Conservation (phyloP, 176 grass and related monocot species). For the Aechmea fasciata region DNA sequence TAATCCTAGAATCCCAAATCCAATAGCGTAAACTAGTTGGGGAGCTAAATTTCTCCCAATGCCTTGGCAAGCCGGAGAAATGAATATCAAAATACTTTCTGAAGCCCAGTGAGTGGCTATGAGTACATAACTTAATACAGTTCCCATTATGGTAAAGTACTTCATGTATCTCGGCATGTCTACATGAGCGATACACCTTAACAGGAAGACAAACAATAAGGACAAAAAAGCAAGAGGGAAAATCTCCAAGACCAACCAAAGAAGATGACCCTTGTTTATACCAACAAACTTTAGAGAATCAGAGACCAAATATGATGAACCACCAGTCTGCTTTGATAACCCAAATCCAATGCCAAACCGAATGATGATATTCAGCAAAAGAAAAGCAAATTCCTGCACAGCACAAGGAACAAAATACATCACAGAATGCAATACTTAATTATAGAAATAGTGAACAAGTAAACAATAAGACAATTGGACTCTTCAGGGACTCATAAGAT, state of each 20-base stretch:
- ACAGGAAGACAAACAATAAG: constrained; percentile 39
- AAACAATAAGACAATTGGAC: constrained; percentile 4
- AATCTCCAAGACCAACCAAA: constrained; percentile 40
- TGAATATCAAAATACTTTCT: constrained; percentile 36
- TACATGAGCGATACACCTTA: constrained; percentile 32
- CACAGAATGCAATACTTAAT: constrained; percentile 22
- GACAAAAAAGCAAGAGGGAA: constrained; percentile 46
- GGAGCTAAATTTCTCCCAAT: constrained; percentile 57
- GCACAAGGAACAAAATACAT: constrained; percentile 16
- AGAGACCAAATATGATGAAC: constrained; percentile 41
- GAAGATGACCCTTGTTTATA: constrained; percentile 25
- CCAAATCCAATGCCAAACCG: constrained; percentile 68
- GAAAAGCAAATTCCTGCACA: constrained; percentile 60
- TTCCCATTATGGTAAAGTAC: constrained; percentile 38
- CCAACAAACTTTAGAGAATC: constrained; percentile 29
- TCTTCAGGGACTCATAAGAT: constrained; percentile 3
- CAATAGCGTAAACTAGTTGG: constrained; percentile 53
- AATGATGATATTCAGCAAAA: constrained; percentile 60
- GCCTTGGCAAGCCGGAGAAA: constrained; percentile 21
- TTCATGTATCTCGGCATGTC: constrained; percentile 37
- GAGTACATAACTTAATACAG: constrained; percentile 51
- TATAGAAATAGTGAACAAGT: constrained; percentile 5
- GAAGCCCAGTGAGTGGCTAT: constrained; percentile 66
- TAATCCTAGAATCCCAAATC: constrained; percentile 48
- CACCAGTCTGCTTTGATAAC: constrained; percentile 70